Percentiles rank a stretch among this genome's conserved stretches.
Conservation (phyloP, 176 grass and related monocot genomes). For the Carex myosuroides region DNA sequence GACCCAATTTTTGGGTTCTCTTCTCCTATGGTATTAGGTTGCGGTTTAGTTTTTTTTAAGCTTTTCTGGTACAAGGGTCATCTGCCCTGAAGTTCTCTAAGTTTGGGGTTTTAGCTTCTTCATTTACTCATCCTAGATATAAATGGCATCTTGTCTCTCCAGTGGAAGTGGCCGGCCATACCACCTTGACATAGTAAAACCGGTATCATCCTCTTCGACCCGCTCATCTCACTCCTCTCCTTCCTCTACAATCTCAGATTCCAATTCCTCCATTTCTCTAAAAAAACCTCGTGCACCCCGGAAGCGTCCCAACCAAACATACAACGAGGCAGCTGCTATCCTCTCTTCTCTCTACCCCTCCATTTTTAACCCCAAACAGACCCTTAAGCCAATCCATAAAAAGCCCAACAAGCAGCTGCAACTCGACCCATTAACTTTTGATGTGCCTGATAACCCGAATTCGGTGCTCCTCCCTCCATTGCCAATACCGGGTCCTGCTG, state of each 20-base stretch:
- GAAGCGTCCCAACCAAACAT: conserved; percentile 82
- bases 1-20: conserved; percentile 1
- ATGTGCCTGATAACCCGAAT: conserved; percentile 28
- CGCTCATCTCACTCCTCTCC: conserved; percentile 48
- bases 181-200: conserved; percentile 82
- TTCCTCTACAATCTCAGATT: conserved; percentile 57
- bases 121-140: conserved; percentile 10
- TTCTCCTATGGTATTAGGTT: neutral
- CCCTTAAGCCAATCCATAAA: conserved; percentile 21
- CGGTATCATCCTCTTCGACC: conserved; percentile 32
- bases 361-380: conserved; percentile 66
- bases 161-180: conserved; percentile 34
- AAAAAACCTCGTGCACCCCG: conserved; percentile 69
- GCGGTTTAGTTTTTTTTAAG: neutral
- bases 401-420: conserved; percentile 31
- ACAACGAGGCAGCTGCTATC: conserved; percentile 87
- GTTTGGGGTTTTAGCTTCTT: neutral
- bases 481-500: conserved; percentile 52
- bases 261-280: conserved; percentile 46
- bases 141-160: conserved; percentile 73
- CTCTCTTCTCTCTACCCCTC: conserved; percentile 77
- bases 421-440: conserved; percentile 34
- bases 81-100: too few species aligned
- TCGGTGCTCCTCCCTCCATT: conserved; percentile 78
- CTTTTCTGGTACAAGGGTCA: neutral